These are phyloP conservation scores for Cordyceps fumosorosea DNA, from an alignment of 2,329 filamentous ascomycete species.

Conservation along the genomic window DNA sequence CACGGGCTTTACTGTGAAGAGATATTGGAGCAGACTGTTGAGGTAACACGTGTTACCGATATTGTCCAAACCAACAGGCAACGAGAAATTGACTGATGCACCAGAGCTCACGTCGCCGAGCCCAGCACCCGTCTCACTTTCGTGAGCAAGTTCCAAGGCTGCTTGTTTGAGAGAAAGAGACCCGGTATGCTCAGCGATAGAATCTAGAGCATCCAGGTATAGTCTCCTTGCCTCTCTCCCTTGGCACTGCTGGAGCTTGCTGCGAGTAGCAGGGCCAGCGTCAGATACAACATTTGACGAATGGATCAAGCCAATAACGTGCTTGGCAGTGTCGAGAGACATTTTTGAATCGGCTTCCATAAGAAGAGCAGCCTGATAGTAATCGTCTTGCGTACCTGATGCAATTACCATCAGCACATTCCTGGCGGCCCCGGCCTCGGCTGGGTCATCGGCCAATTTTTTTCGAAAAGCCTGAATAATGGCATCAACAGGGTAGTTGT, in stretches of 20 bases:
- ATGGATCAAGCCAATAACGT: slow-evolving; percentile 24
- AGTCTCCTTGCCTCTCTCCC: slow-evolving; percentile 24
- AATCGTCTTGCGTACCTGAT: slow-evolving; percentile 27
- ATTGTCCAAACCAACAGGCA: slow-evolving; percentile 83
- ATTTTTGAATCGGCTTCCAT: slow-evolving; percentile 30
- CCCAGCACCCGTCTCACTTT: slow-evolving; percentile 13
- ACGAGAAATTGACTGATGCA: slow-evolving; percentile 34
- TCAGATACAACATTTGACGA: slow-evolving; percentile 18
- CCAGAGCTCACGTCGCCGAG: slow-evolving; percentile 13
- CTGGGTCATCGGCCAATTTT: slow-evolving; percentile 27
- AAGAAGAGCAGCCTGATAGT: slow-evolving; percentile 26
- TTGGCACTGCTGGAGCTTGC: slow-evolving; percentile 21
- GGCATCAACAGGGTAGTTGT: slow-evolving; percentile 28
- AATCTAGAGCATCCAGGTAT: slow-evolving; percentile 29
- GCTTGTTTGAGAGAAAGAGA: slow-evolving; percentile 23
- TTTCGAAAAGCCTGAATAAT: slow-evolving; percentile 29
- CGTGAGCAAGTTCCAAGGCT: slow-evolving; percentile 21
- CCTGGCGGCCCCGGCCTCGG: slow-evolving; percentile 24
- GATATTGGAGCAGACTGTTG: slow-evolving; percentile 92
- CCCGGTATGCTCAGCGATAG: slow-evolving; percentile 27
- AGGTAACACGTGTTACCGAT: slow-evolving; percentile 98
- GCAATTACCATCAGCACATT: slow-evolving; percentile 30
- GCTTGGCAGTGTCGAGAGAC: slow-evolving; percentile 28
- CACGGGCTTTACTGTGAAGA: slow-evolving; percentile 80
- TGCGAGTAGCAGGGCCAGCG: slow-evolving; percentile 1